Evolutionary conservation across 495 filamentous ascomycete species (phyloP).

Genomic region (Pyrenula aspistea): DNA sequence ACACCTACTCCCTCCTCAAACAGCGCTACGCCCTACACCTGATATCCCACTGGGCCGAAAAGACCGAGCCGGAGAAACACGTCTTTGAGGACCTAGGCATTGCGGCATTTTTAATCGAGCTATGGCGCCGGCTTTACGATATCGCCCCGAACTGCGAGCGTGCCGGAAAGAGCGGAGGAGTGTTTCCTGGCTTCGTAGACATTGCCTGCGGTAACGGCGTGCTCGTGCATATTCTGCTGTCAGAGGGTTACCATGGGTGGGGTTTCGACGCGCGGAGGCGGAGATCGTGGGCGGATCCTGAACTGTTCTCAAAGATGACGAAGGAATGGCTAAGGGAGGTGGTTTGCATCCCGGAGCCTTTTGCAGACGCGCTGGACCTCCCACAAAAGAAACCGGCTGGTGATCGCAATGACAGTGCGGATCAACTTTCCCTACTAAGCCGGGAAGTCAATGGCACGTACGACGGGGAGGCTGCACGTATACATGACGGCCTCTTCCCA

Average conservation of each 20-base stretch:
- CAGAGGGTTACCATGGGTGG: slow-evolving; percentile 76
- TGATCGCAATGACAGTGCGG: no score
- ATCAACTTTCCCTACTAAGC: no score
- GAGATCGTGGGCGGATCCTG: slow-evolving; percentile 56
- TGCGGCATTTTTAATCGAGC: slow-evolving; percentile 83
- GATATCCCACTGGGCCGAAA: slow-evolving; percentile 64
- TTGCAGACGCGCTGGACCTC: slow-evolving; percentile 17
- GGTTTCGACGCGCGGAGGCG: slow-evolving; percentile 80
- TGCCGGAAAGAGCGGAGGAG: slow-evolving; percentile 1
- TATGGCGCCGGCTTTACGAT: slow-evolving; percentile 80
- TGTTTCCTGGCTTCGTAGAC: slow-evolving; percentile 86
- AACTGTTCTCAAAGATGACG: slow-evolving; percentile 44
- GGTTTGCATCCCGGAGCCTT: slow-evolving; percentile 58
- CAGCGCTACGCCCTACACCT: slow-evolving; percentile 56
- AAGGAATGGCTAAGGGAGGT: slow-evolving; percentile 50
- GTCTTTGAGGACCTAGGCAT: slow-evolving; percentile 93
- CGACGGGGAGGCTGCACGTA: slow-evolving; percentile 7
- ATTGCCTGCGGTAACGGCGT: slow-evolving; percentile 93
- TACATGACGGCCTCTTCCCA: slow-evolving; percentile 61
- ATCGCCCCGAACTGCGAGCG: slow-evolving; percentile 12
- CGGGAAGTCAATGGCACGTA: background rate
- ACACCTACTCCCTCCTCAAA: slow-evolving; percentile 76
- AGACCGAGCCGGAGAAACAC: slow-evolving; percentile 80
- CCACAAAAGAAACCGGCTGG: background rate
- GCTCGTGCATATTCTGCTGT: slow-evolving; percentile 70